These are phyloP conservation scores for Eucalyptus shirleyi DNA, from an alignment of 345 rosid genomes.

Conservation along the genomic window DNA sequence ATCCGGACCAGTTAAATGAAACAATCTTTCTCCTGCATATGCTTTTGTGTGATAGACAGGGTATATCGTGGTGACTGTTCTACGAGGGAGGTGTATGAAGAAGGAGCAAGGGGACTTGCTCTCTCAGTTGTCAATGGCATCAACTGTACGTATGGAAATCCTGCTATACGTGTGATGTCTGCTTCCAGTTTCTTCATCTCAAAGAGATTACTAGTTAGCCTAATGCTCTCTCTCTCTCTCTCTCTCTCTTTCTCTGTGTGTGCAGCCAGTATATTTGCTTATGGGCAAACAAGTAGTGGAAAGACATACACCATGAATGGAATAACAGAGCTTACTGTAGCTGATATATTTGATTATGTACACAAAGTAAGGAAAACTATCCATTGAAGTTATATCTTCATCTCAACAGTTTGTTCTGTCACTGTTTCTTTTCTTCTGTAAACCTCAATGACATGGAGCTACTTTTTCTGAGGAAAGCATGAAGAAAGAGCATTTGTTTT, in stretches of 20 bases:
- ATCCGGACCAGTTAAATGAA: not conserved
- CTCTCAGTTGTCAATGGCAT: slow-evolving; percentile 86
- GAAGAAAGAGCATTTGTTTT: slow-evolving; percentile 89
- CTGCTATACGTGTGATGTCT: not conserved
- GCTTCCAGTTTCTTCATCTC: not conserved
- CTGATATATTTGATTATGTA: slow-evolving; percentile 86
- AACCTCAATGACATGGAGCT: not conserved
- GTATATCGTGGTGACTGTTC: slow-evolving; percentile 82
- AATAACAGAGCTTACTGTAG: slow-evolving; percentile 73
- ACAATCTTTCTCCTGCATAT: not conserved
- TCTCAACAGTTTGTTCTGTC: not conserved
- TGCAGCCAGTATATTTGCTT: slow-evolving; percentile 93
- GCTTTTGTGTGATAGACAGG: slow-evolving; percentile 44
- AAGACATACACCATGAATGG: slow-evolving; percentile 98
- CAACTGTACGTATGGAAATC: slow-evolving; percentile 48
- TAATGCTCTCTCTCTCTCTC: not conserved
- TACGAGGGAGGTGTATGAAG: slow-evolving; percentile 75
- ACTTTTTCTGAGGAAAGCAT: slow-evolving; percentile 35
- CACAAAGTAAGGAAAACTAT: slow-evolving; percentile 38
- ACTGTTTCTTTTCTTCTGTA: not conserved
- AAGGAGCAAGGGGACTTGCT: slow-evolving; percentile 78
- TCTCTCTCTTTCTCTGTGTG: not conserved
- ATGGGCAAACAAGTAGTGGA: slow-evolving; percentile 99
- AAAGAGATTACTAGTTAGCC: not conserved
- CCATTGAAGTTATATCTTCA: not conserved